Conservation (phyloP, 1,284 basidiomycete genomes). For the Ustilago xerochloae region DNA sequence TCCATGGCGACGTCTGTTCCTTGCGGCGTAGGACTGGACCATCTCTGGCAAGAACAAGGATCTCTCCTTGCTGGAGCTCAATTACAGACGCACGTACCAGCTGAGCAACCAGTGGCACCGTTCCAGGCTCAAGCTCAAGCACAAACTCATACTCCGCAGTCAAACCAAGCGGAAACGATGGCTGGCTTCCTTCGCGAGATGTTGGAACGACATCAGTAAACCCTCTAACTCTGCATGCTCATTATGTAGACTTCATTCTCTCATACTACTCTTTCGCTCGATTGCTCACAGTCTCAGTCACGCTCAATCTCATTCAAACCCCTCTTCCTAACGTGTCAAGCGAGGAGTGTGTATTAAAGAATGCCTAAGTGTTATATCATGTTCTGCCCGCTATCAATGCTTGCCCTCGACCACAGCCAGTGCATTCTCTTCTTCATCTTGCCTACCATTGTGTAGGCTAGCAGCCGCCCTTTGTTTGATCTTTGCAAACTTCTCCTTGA, state of each 20-base stretch:
- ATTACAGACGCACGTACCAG: too few relatives aligned
- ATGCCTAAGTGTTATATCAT: neutral
- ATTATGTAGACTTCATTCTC: neutral
- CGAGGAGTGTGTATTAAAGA: neutral
- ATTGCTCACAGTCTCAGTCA: neutral
- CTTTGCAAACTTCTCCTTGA: constrained; percentile 21
- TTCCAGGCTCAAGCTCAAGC: neutral
- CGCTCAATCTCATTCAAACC: neutral
- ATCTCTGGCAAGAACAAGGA: neutral
- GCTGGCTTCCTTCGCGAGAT: constrained; percentile 13
- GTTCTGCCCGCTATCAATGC: neutral
- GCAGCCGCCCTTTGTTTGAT: constrained; percentile 1
- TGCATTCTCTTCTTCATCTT: neutral
- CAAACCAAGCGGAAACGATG: constrained; percentile 12
- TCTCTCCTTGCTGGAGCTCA: neutral
- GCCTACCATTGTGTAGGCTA: neutral
- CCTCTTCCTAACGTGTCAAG: neutral
- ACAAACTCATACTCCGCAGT: neutral
- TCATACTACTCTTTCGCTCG: neutral
- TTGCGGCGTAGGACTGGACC: neutral
- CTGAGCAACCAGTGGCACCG: neutral
- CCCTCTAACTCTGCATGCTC: too few relatives aligned
- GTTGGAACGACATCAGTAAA: constrained; percentile 5
- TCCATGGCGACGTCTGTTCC: neutral
- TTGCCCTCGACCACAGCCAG: neutral